Evolutionary conservation across 2,329 filamentous ascomycete genomes (phyloP).

Genomic region (Kalaharituber pfeilii): DNA sequence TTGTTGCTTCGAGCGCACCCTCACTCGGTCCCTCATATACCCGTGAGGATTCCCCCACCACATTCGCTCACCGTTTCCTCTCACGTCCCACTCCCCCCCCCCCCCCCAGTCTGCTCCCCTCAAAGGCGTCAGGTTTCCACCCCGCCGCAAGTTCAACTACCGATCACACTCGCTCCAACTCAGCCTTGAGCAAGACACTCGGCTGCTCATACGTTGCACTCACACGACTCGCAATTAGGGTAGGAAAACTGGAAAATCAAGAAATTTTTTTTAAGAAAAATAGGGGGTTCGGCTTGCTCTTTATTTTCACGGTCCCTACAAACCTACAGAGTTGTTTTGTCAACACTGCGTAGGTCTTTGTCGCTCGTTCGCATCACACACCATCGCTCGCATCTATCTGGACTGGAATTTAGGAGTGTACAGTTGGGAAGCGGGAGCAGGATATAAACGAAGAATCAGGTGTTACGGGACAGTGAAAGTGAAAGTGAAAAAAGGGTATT

Average conservation of each 20-base stretch:
- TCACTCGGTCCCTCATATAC: background rate
- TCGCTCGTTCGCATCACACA: background rate
- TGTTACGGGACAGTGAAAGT: background rate
- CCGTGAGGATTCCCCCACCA: background rate
- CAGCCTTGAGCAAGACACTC: slow-evolving; percentile 11
- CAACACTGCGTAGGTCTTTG: background rate
- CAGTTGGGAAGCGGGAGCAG: background rate
- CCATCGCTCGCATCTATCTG: background rate
- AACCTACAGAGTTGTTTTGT: background rate
- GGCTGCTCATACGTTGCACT: slow-evolving; percentile 6
- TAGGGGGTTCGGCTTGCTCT: slow-evolving; percentile 1
- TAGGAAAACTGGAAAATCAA: too few species aligned
- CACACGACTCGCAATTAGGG: too few species aligned
- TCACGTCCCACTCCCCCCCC: background rate
- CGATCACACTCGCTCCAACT: slow-evolving; percentile 14
- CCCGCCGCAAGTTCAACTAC: slow-evolving; percentile 8
- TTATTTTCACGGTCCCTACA: slow-evolving; percentile 4
- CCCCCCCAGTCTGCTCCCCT: background rate
- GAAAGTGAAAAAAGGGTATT: background rate
- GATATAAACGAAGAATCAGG: background rate
- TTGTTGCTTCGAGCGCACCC: background rate
- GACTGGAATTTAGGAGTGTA: background rate
- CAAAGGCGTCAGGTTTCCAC: slow-evolving; percentile 1
- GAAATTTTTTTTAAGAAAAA: too few species aligned
- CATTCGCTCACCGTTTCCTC: background rate